These are phyloP conservation scores for Serendipita sp. DNA, from an alignment of 768 basidiomycete genomes.

Conservation along the genomic window DNA sequence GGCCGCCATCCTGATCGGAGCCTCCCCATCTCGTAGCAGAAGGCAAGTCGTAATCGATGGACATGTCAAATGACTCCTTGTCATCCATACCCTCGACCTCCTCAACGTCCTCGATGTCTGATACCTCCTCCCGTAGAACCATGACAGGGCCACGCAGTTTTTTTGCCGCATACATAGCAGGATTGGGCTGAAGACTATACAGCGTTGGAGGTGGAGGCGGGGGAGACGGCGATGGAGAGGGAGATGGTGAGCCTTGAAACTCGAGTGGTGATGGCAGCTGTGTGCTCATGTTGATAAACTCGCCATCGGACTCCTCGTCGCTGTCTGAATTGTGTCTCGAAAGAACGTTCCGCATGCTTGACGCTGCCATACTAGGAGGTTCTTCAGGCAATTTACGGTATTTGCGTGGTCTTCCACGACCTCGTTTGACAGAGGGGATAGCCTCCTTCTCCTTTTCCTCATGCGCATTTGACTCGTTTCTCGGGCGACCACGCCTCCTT, in stretches of 20 bases:
- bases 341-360: too few species aligned
- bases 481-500: not conserved
- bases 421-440: not conserved
- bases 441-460: not conserved
- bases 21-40: not conserved
- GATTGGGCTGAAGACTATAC: slow-evolving; percentile 1
- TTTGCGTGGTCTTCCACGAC: not conserved
- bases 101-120: not conserved
- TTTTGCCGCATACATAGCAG: slow-evolving; percentile 5
- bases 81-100: not conserved
- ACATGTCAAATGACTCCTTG: not conserved
- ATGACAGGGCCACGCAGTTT: slow-evolving; percentile 1
- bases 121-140: slow-evolving; percentile 3
- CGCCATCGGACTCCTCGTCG: not conserved
- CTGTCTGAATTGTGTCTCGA: not conserved
- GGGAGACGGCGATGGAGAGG: not conserved
- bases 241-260: not conserved
- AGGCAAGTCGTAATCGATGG: not conserved
- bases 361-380: too few species aligned
- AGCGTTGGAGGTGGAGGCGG: not conserved
- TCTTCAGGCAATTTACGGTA: not conserved
- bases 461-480: not conserved
- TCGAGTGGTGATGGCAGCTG: not conserved
- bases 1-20: not conserved
- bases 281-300: not conserved